Base-by-base conservation (phyloP, 768 basidiomycete species). In the Dentipellis fragilis region DNA sequence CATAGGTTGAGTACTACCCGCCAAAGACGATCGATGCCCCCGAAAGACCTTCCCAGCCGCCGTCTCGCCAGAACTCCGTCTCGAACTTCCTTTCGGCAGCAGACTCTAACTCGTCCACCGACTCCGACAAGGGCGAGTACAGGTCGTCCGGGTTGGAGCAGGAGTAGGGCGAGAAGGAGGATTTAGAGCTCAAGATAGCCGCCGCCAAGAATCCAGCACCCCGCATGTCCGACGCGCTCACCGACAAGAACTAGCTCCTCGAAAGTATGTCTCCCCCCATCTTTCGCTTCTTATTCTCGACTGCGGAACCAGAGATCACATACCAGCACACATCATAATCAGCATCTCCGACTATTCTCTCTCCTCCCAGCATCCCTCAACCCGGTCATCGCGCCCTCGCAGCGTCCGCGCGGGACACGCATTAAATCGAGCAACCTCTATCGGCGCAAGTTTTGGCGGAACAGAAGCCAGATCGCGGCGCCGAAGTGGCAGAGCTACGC, bases 401-500 rank as follows among this genome's bases (percentile, higher is more conserved):
- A 75, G 82, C 21, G 75, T 84, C 84, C 82, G 17, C 69, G 75
- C 48, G 81, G 81, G 4, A 76, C 77, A 3, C 78, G 83, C 12
- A 73, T 84, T 49, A 65, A 65, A 4, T 83, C 81, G 1, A 75
- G 72, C 60, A 84, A 85, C 63, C 68, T 79, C 52, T 70, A 77
- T 45, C 77, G 80, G 0, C 67, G 77, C 16, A 64, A 67, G 22
- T 79, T 78, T 58, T 84, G 81, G 81, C 71, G 75, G 16, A 72
- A 68, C 40, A 83, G 83, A 2, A 75, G 79, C 4, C 83, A 84
- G 51, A 71, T 84, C 11, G 75, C 74, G 0, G 74, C 76, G 39
- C 66, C 84, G 45, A 84, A 84, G 58, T 83, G 83, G 83, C 82
- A 84, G 66, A 71, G 69, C n/a, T 81, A 75, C 60, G 59, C 1